A percentile compares a stretch with the other conserved stretches of the same genome.
These are phyloP conservation scores for Aspergillus novoparasiticus DNA, from an alignment of 2,329 filamentous ascomycete genomes.

Conservation along the genomic window DNA sequence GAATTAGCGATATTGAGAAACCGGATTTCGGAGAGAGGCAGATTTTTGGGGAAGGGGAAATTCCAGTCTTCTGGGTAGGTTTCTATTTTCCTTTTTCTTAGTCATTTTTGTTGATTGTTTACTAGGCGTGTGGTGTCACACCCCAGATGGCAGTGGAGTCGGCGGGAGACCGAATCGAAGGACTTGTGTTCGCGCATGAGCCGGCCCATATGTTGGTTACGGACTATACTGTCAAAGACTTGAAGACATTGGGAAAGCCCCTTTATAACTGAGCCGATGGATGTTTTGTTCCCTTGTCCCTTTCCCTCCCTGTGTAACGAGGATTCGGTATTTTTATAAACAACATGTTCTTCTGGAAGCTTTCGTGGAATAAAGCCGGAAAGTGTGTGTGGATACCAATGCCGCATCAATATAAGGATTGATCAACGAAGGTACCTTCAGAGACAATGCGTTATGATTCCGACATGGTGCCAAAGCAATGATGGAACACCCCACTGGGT, in stretches of 20 bases:
- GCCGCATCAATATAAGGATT: too few species aligned
- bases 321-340: background rate
- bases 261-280: background rate
- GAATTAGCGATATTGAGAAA: slow-evolving; percentile 55
- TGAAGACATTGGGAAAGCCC: slow-evolving; percentile 18
- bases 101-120: slow-evolving; percentile 46
- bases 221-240: slow-evolving; percentile 52
- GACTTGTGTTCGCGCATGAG: slow-evolving; percentile 62
- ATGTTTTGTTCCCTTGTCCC: background rate
- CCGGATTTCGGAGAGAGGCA: slow-evolving; percentile 62
- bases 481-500: background rate
- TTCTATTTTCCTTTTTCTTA: background rate
- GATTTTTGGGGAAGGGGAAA: slow-evolving; percentile 40
- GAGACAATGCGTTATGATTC: background rate
- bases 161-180: slow-evolving; percentile 50
- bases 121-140: slow-evolving; percentile 67
- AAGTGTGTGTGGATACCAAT: background rate
- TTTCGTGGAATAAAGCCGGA: background rate
- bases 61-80: slow-evolving; percentile 37
- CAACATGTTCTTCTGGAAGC: too few species aligned
- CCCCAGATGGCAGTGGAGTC: slow-evolving; percentile 66
- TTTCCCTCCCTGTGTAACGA: background rate
- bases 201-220: slow-evolving; percentile 65
- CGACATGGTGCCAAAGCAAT: fast-evolving
- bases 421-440: background rate